Conservation (phyloP, 192 early-diverging fungal genomes). For the Lobulomyces angularis region DNA sequence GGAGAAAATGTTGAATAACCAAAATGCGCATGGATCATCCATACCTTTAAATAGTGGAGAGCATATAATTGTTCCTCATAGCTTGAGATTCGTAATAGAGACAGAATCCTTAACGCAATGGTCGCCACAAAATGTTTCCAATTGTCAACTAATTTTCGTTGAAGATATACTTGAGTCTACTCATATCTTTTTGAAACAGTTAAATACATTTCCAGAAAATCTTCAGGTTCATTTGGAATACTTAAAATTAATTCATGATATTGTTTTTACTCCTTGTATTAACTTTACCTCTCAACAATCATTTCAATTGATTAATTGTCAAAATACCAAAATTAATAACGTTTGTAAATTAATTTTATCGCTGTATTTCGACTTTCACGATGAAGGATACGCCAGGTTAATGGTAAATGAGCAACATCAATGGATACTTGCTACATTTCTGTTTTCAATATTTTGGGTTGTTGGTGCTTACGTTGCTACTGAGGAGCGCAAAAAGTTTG, state of each 20-base stretch:
- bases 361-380: slow-evolving; percentile 11
- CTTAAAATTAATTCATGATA: not conserved
- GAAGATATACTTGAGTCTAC: too few species aligned
- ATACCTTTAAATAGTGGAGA: too few species aligned
- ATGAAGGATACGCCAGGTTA: slow-evolving; percentile 12
- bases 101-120: too few species aligned
- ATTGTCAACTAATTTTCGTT: too few species aligned
- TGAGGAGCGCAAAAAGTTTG: slow-evolving; percentile 2
- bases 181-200: too few species aligned
- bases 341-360: slow-evolving; percentile 5
- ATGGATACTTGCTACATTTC: slow-evolving; percentile 13
- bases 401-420: slow-evolving; percentile 13
- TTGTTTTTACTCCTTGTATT: not conserved
- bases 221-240: not conserved
- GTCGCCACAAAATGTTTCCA: too few species aligned
- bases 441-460: slow-evolving; percentile 13
- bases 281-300: not conserved
- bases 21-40: too few species aligned
- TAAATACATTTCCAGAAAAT: not conserved
- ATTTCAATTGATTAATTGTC: not conserved
- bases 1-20: too few species aligned
- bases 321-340: not conserved
- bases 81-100: too few species aligned
- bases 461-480: slow-evolving; percentile 8
- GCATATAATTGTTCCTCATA: too few species aligned